phyloP scores from a whole-genome alignment of 2,329 filamentous ascomycete species.

The Xylaria sp. region DNA sequence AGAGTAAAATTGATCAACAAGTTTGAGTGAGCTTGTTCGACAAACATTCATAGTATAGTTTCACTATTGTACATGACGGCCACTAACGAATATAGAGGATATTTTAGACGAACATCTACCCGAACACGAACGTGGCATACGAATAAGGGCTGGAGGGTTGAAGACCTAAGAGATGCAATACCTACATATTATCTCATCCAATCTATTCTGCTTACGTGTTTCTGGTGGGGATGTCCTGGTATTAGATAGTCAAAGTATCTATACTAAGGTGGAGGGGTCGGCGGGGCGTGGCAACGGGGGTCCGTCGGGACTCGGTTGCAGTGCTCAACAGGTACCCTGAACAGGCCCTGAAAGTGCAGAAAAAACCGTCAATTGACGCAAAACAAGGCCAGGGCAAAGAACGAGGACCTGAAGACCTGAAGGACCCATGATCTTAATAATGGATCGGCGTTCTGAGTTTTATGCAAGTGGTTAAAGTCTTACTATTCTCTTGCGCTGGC shows the following conservation, averaged over 20 bases:
- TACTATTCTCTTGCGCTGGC: constrained; percentile 24
- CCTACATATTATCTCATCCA: constrained; percentile 27
- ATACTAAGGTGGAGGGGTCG: constrained; percentile 26
- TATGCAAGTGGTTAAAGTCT: constrained; percentile 30
- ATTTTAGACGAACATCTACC: constrained; percentile 2
- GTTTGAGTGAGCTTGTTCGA: constrained; percentile 26
- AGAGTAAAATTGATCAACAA: constrained; percentile 1
- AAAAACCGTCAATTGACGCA: constrained; percentile 25
- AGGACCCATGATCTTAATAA: not conserved
- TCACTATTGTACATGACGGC: not conserved
- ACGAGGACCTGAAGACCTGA: not conserved
- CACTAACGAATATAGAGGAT: constrained; percentile 22
- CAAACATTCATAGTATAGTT: constrained; percentile 2
- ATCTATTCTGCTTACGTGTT: constrained; percentile 40
- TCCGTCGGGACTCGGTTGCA: constrained; percentile 32
- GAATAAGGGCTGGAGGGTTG: constrained; percentile 2
- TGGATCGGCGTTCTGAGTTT: constrained; percentile 16
- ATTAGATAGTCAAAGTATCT: constrained; percentile 13
- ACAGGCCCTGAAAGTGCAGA: not conserved
- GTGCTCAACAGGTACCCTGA: constrained; percentile 27
- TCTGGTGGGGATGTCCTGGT: constrained; percentile 26
- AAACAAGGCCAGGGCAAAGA: constrained; percentile 34
- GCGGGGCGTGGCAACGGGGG: constrained; percentile 25
- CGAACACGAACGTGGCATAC: constrained; percentile 31
- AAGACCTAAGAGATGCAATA: constrained; percentile 20